Conservation (phyloP, 1,284 basidiomycete genomes). For the Irpex sp. region DNA sequence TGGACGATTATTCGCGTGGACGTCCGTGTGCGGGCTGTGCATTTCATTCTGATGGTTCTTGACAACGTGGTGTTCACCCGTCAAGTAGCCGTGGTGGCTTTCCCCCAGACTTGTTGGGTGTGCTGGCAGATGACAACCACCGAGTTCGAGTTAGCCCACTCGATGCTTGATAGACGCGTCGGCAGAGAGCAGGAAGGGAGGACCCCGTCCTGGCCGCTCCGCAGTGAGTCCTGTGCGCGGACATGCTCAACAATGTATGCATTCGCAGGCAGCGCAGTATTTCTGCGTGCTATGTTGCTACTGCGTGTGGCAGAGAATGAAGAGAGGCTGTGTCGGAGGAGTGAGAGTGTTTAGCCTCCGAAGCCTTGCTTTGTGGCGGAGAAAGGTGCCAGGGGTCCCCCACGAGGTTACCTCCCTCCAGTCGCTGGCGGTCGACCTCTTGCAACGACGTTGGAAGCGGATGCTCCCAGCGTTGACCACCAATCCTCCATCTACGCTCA, state of each 20-base stretch:
- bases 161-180: neutral
- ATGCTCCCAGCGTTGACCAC: conserved; percentile 11
- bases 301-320: neutral
- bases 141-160: neutral
- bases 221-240: neutral
- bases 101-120: neutral
- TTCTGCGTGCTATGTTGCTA: neutral
- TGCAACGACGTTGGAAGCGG: conserved; percentile 12
- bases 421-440: conserved; percentile 3
- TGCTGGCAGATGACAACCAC: neutral
- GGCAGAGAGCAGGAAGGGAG: neutral
- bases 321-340: neutral
- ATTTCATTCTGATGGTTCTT: neutral
- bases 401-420: conserved; percentile 4
- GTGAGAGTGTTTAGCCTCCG: neutral
- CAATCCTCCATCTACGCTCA: conserved; percentile 1
- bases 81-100: neutral
- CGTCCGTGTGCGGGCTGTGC: neutral
- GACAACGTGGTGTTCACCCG: neutral
- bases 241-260: neutral
- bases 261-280: neutral
- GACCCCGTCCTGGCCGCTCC: neutral
- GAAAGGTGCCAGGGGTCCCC: conserved; percentile 7
- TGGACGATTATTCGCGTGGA: neutral
- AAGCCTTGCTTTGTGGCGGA: neutral